Conservation (phyloP, 2,329 filamentous ascomycete genomes). For the Apiospora aurea region DNA sequence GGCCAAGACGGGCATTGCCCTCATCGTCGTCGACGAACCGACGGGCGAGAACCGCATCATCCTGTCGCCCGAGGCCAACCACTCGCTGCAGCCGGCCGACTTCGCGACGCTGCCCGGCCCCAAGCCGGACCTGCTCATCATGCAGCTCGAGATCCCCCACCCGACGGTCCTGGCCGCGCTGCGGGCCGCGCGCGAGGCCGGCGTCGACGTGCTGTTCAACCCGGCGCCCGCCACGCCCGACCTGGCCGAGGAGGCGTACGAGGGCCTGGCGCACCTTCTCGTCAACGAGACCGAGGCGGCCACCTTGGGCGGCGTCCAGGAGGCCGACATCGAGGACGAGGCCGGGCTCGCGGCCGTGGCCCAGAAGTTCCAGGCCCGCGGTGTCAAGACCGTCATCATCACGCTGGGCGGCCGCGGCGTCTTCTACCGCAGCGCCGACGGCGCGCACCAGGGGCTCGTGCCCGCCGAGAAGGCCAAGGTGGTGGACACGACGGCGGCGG, state of each 20-base stretch:
- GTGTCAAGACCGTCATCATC: slow-evolving; percentile 80
- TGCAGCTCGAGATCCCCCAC: slow-evolving; percentile 81
- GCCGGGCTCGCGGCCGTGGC: slow-evolving; percentile 57
- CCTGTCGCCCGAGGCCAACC: slow-evolving; percentile 75
- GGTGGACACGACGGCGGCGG: slow-evolving; percentile 91
- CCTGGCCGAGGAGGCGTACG: slow-evolving; percentile 72
- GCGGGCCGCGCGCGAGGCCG: slow-evolving; percentile 51
- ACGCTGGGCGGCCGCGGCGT: slow-evolving; percentile 86
- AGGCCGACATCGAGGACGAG: slow-evolving; percentile 56
- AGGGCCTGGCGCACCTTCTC: slow-evolving; percentile 77
- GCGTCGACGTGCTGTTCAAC: slow-evolving; percentile 77
- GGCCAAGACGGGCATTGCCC: slow-evolving; percentile 71
- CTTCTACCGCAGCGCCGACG: slow-evolving; percentile 63
- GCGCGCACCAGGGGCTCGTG: slow-evolving; percentile 54
- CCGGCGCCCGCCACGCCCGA: slow-evolving; percentile 75
- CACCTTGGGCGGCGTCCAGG: slow-evolving; percentile 67
- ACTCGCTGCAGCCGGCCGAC: slow-evolving; percentile 49
- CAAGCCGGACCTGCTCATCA: slow-evolving; percentile 69
- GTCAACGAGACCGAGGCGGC: slow-evolving; percentile 92
- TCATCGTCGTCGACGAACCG: slow-evolving; percentile 77
- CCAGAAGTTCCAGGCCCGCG: slow-evolving; percentile 68
- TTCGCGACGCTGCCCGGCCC: slow-evolving; percentile 44
- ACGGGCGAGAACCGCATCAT: slow-evolving; percentile 81
- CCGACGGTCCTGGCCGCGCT: slow-evolving; percentile 70
- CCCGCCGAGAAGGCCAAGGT: slow-evolving; percentile 75